These are phyloP conservation scores for Mycosarcoma mackinlayi DNA, from an alignment of 1,284 basidiomycete species.

Conservation along the genomic window DNA sequence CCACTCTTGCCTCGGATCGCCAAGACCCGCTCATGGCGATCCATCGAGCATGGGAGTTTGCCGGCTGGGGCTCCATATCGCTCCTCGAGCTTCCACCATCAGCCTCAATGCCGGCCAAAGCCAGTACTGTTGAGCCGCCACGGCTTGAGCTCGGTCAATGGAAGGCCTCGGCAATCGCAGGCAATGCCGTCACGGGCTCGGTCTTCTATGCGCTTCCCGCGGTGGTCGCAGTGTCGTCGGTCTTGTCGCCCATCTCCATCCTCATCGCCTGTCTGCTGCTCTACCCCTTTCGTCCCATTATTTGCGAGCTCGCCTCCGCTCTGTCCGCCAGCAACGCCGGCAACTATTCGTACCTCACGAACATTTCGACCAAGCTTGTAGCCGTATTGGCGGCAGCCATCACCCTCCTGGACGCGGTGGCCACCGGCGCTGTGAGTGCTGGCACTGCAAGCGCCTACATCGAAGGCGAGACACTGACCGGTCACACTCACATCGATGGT, in stretches of 20 bases:
- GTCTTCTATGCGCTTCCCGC: conserved; percentile 60
- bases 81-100: conserved; percentile 49
- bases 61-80: conserved; percentile 59
- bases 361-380: conserved; percentile 43
- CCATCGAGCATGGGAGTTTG: conserved; percentile 54
- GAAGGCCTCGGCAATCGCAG: conserved; percentile 52
- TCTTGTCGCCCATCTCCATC: conserved; percentile 52
- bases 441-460: conserved; percentile 54
- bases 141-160: conserved; percentile 45
- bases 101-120: neutral
- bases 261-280: conserved; percentile 52
- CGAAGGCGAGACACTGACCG: conserved; percentile 23
- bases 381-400: conserved; percentile 52
- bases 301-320: conserved; percentile 53
- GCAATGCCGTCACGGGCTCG: conserved; percentile 57
- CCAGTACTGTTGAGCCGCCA: neutral
- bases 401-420: conserved; percentile 52
- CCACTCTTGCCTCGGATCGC: conserved; percentile 31
- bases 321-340: conserved; percentile 46
- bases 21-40: conserved; percentile 45
- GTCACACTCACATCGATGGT: conserved; percentile 17
- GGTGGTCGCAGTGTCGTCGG: conserved; percentile 49
- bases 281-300: conserved; percentile 53
- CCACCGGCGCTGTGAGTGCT: conserved; percentile 55
- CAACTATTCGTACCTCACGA: conserved; percentile 53